Conservation (phyloP, 2,329 filamentous ascomycete genomes). For the Mycosphaerella sp. region DNA sequence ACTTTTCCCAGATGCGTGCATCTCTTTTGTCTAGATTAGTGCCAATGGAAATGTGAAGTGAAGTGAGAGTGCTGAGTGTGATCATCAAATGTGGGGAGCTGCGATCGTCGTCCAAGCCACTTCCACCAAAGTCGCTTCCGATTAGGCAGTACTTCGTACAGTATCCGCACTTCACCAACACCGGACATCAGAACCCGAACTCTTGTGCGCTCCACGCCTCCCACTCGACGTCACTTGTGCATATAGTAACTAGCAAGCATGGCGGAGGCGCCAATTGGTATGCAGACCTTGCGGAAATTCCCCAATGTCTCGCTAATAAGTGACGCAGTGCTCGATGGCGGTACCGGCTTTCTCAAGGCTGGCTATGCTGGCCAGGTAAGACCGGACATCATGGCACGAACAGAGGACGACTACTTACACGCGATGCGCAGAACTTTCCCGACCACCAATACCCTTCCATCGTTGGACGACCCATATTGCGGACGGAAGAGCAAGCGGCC, state of each 20-base stretch:
- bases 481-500: slow-evolving; percentile 78
- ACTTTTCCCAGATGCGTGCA: not conserved
- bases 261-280: slow-evolving; percentile 48
- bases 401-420: not conserved
- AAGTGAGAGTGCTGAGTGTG: not conserved
- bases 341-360: slow-evolving; percentile 99
- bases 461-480: slow-evolving; percentile 93
- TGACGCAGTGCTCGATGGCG: slow-evolving; percentile 87
- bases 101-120: not conserved
- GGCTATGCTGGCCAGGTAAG: slow-evolving; percentile 86
- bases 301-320: slow-evolving; percentile 14
- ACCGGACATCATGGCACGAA: slow-evolving; percentile 8
- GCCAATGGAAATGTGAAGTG: not conserved
- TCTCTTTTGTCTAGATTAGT: not conserved
- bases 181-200: not conserved
- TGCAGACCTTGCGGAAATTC: slow-evolving; percentile 12
- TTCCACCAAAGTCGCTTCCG: not conserved
- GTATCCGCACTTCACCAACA: not conserved
- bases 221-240: not conserved
- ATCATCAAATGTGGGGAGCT: not conserved
- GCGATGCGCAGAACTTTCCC: slow-evolving; percentile 73
- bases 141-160: not conserved
- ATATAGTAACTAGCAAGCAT: slow-evolving; percentile 30
- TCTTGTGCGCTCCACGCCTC: not conserved
- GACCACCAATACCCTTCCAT: slow-evolving; percentile 98